Percentiles rank a stretch among this genome's conserved stretches.
These are phyloP conservation scores for Triticum monococcum DNA, from an alignment of 176 grass and related monocot genomes.

Conservation along the genomic window DNA sequence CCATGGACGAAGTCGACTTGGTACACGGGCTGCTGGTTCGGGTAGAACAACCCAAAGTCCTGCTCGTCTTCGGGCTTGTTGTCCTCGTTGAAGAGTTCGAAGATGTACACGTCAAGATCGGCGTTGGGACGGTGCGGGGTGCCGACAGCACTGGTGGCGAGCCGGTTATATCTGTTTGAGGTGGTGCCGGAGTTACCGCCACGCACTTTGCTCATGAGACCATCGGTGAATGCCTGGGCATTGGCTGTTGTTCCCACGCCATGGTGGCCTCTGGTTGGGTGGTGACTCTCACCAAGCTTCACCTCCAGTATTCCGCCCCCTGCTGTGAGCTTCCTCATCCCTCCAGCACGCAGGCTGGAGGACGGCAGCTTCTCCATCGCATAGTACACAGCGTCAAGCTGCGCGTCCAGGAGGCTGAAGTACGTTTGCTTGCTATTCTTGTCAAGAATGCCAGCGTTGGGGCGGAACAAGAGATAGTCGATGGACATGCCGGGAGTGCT, in stretches of 20 bases:
- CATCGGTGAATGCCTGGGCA: slow-evolving; percentile 47
- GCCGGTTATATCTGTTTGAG: neutral
- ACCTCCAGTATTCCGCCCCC: neutral
- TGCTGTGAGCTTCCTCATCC: neutral
- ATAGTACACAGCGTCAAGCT: slow-evolving; percentile 55
- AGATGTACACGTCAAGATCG: slow-evolving; percentile 59
- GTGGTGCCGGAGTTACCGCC: slow-evolving; percentile 28
- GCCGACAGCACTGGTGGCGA: neutral
- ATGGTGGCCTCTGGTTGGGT: too few species aligned
- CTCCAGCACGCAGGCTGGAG: neutral
- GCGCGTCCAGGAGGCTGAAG: slow-evolving; percentile 62
- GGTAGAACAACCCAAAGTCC: slow-evolving; percentile 73
- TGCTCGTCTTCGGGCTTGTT: slow-evolving; percentile 36
- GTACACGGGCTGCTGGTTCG: slow-evolving; percentile 50
- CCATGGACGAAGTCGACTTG: slow-evolving; percentile 35
- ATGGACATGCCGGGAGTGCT: slow-evolving; percentile 28
- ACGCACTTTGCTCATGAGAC: slow-evolving; percentile 38
- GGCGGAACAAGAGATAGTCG: slow-evolving; percentile 53
- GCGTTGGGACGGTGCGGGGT: slow-evolving; percentile 37
- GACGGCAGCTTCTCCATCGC: slow-evolving; percentile 30
- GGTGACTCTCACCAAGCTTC: too few species aligned
- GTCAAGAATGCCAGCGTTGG: slow-evolving; percentile 39
- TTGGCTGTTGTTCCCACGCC: neutral
- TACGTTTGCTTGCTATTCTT: slow-evolving; percentile 24
- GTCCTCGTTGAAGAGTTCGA: slow-evolving; percentile 78